A percentile compares a stretch with the other conserved stretches of the same genome.
Conservation (phyloP, 78 protist genomes). For the Tieghemostelium lacteum region DNA sequence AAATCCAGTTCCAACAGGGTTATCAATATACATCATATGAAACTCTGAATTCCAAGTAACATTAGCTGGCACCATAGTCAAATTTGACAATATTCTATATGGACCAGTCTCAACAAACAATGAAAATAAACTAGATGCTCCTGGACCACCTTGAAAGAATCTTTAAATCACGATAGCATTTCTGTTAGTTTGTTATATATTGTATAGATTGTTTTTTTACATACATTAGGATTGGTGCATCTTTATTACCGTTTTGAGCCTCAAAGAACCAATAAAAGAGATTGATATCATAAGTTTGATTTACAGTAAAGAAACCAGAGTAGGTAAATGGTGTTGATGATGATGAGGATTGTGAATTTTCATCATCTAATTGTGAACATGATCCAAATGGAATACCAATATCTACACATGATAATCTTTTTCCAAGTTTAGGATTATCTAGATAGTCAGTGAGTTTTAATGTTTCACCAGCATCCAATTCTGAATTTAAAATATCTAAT, state of each 20-base stretch:
- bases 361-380: slow-evolving; percentile 14
- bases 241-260: slow-evolving; percentile 58
- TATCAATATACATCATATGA: slow-evolving; percentile 63
- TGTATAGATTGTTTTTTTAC: too few species aligned
- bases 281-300: slow-evolving; percentile 49
- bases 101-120: slow-evolving; percentile 79
- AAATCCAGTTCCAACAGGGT: slow-evolving; percentile 89
- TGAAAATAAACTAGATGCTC: slow-evolving; percentile 60
- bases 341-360: not conserved
- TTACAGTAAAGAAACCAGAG: slow-evolving; percentile 51
- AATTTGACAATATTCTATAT: slow-evolving; percentile 18
- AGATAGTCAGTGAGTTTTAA: slow-evolving; percentile 16
- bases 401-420: slow-evolving; percentile 68
- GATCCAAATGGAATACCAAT: slow-evolving; percentile 35
- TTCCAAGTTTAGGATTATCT: slow-evolving; percentile 18
- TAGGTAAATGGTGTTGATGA: slow-evolving; percentile 21
- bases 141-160: slow-evolving; percentile 74
- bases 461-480: slow-evolving; percentile 67
- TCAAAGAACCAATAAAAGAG: slow-evolving; percentile 74
- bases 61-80: slow-evolving; percentile 38
- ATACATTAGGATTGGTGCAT: slow-evolving; percentile 72
- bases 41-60: slow-evolving; percentile 60
- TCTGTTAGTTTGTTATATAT: too few species aligned
- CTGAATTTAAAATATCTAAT: too few species aligned
- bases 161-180: too few species aligned